Percentiles rank a stretch among this genome's conserved stretches.
Conservation (phyloP, 108 stramenopile genomes). For the Skeletonema tropicum region DNA sequence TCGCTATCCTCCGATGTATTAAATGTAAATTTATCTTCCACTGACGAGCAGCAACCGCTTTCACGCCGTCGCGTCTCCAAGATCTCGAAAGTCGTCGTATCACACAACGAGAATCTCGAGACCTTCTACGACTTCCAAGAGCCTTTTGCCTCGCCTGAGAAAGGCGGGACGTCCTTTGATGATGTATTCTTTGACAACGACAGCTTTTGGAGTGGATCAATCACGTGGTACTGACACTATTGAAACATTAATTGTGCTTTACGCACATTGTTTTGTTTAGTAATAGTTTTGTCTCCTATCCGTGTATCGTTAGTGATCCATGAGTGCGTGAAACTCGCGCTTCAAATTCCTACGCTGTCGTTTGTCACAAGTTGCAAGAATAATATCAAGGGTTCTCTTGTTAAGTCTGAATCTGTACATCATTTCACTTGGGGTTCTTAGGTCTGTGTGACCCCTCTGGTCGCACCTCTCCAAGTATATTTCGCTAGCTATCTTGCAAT, state of each 20-base stretch:
- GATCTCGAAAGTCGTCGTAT: conserved; percentile 81
- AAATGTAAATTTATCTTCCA: conserved; percentile 45
- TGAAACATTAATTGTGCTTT: not conserved
- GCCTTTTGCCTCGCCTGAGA: conserved; percentile 21
- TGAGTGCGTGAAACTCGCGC: conserved; percentile 36
- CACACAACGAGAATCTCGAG: conserved; percentile 79
- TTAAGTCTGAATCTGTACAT: conserved; percentile 7
- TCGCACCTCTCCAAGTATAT: conserved; percentile 13
- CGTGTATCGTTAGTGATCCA: conserved; percentile 18
- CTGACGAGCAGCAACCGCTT: conserved; percentile 29
- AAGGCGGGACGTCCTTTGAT: conserved; percentile 14
- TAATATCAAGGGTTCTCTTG: conserved; percentile 17
- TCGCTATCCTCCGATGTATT: conserved; percentile 36
- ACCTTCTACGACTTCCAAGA: conserved; percentile 63
- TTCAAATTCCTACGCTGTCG: conserved; percentile 42
- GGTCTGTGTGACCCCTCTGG: conserved; percentile 16
- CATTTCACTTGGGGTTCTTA: not conserved
- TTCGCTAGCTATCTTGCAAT: conserved; percentile 35
- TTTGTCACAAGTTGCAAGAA: conserved; percentile 37
- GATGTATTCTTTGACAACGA: conserved; percentile 90
- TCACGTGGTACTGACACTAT: conserved; percentile 82
- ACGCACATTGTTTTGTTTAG: conserved; percentile 21
- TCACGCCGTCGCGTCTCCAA: conserved; percentile 76
- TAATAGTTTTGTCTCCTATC: conserved; percentile 25
- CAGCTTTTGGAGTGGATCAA: conserved; percentile 89